Conservation (phyloP, 176 grass and related monocot species). For the Cenchrus fungigraminus region DNA sequence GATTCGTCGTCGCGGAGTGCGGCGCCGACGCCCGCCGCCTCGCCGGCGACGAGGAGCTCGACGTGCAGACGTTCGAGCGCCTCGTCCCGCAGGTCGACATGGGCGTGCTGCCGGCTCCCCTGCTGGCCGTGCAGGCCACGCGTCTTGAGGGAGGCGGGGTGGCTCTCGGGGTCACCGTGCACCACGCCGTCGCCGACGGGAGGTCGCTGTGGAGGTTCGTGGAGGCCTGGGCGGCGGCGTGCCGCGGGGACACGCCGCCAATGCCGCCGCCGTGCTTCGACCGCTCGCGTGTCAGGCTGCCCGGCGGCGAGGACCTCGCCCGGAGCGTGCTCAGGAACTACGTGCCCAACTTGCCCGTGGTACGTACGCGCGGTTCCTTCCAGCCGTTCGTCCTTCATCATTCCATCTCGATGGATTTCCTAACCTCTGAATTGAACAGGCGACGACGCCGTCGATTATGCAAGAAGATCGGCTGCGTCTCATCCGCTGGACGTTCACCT, state of each 20-base stretch:
- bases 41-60: slow-evolving; percentile 31
- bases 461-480: too few species aligned
- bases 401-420: too few species aligned
- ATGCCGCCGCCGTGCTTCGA: not conserved
- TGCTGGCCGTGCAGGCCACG: slow-evolving; percentile 58
- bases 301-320: not conserved
- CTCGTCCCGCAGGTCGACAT: slow-evolving; percentile 45
- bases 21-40: slow-evolving; percentile 41
- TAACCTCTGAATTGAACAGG: too few species aligned
- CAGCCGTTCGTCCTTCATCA: too few species aligned
- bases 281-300: not conserved
- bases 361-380: too few species aligned
- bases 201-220: slow-evolving; percentile 28
- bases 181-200: slow-evolving; percentile 39
- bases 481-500: too few species aligned
- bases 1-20: slow-evolving; percentile 47
- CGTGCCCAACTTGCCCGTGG: too few species aligned
- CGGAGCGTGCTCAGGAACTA: too few species aligned
- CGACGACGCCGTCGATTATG: too few species aligned
- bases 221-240: slow-evolving; percentile 30
- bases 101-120: slow-evolving; percentile 38
- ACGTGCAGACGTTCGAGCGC: slow-evolving; percentile 25
- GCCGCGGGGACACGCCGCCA: not conserved
- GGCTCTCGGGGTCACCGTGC: slow-evolving; percentile 21
- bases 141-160: slow-evolving; percentile 12